Percentiles rank a stretch among this genome's conserved stretches.
These are phyloP conservation scores for Pyrenula aspistea DNA, from an alignment of 495 filamentous ascomycete species.

Conservation along the genomic window DNA sequence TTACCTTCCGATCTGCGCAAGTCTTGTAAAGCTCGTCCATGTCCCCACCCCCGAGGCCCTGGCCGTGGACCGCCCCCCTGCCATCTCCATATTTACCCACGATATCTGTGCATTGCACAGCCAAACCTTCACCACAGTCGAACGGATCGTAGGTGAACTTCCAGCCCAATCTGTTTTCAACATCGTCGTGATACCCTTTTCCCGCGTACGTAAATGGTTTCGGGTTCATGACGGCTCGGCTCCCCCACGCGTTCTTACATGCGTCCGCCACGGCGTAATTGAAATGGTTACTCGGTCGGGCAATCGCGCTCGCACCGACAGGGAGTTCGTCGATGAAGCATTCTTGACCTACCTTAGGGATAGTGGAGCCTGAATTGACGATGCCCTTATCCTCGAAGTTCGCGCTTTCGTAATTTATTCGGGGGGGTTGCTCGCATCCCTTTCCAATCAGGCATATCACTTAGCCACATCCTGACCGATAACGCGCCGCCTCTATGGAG, in stretches of 20 bases:
- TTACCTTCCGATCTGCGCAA: neutral
- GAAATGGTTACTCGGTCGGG: neutral
- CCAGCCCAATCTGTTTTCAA: neutral
- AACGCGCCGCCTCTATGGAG: neutral
- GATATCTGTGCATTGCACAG: neutral
- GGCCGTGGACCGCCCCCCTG: neutral
- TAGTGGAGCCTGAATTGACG: neutral
- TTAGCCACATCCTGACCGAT: neutral
- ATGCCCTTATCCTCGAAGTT: neutral
- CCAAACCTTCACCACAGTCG: neutral
- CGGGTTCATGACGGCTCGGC: neutral
- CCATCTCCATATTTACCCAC: neutral
- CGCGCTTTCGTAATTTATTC: neutral
- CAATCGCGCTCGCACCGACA: neutral
- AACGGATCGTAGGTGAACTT: neutral
- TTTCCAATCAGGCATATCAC: neutral
- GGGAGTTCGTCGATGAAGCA: neutral
- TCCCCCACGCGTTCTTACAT: neutral
- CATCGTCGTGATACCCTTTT: neutral
- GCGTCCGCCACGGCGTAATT: neutral
- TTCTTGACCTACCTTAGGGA: neutral
- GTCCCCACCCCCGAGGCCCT: too few relatives aligned
- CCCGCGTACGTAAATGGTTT: neutral
- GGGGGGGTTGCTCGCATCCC: neutral
- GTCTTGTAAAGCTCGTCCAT: neutral